Evolutionary conservation across 768 basidiomycete genomes (phyloP).

Genomic region (Rhizopogon roseolus): DNA sequence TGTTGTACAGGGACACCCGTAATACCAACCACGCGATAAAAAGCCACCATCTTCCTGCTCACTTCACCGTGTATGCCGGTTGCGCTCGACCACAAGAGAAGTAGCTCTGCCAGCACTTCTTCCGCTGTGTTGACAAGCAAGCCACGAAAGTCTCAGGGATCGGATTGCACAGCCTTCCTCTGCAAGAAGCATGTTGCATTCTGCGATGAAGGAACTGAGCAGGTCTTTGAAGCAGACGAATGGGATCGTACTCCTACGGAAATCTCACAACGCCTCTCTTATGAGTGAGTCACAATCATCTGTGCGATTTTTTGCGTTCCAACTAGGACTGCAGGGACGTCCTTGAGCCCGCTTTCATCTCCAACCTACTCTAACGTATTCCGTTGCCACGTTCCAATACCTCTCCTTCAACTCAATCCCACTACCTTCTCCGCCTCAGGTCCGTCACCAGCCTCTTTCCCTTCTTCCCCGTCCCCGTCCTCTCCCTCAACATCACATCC

Average conservation of each 20-base stretch:
- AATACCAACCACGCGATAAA: too few relatives aligned
- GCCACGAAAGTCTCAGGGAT: too few relatives aligned
- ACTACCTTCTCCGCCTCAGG: background rate
- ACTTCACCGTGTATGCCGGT: too few relatives aligned
- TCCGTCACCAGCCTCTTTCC: background rate
- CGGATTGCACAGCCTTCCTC: too few relatives aligned
- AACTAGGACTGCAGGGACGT: conserved; percentile 40
- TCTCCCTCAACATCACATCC: background rate
- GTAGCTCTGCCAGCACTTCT: too few relatives aligned
- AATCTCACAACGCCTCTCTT: conserved; percentile 55
- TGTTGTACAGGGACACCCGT: too few relatives aligned
- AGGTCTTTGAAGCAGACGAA: conserved; percentile 65
- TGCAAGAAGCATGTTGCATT: conserved; percentile 58
- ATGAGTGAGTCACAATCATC: conserved; percentile 48
- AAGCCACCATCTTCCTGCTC: too few relatives aligned
- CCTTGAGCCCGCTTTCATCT: conserved; percentile 46
- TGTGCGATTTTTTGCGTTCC: background rate
- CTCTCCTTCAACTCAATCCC: conserved; percentile 52
- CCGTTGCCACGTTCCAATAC: conserved; percentile 54
- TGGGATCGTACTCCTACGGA: conserved; percentile 77
- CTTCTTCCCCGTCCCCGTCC: background rate
- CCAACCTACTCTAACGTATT: conserved; percentile 37
- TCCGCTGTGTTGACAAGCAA: too few relatives aligned
- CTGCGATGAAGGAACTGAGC: conserved; percentile 45
- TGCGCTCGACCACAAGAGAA: too few relatives aligned